These are phyloP conservation scores for Xylaria multiplex DNA, from an alignment of 2,329 filamentous ascomycete species.

Conservation along the genomic window DNA sequence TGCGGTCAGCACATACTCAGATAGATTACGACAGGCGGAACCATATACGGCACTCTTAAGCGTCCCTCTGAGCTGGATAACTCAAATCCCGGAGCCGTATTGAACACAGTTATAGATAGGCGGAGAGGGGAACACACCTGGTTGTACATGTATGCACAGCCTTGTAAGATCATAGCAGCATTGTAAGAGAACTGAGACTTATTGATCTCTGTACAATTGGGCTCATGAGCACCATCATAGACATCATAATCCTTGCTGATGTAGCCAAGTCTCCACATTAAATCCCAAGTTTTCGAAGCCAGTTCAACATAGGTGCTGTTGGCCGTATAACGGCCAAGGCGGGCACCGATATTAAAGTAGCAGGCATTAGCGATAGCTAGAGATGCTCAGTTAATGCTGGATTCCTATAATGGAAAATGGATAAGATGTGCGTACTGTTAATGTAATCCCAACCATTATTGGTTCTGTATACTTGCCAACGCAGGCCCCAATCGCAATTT, in stretches of 20 bases:
- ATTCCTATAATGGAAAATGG: neutral
- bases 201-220: conserved; percentile 70
- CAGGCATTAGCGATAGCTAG: conserved; percentile 68
- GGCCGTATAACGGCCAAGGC: conserved; percentile 75
- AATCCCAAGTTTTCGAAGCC: conserved; percentile 71
- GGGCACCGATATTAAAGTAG: conserved; percentile 73
- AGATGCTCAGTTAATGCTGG: conserved; percentile 25
- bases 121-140: conserved; percentile 53
- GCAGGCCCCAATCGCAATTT: conserved; percentile 73
- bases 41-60: neutral
- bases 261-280: conserved; percentile 64
- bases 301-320: conserved; percentile 72
- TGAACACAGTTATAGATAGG: neutral
- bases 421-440: conserved; percentile 58
- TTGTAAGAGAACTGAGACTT: conserved; percentile 75
- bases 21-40: neutral
- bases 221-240: conserved; percentile 70
- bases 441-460: conserved; percentile 83
- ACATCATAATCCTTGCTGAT: conserved; percentile 71
- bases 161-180: conserved; percentile 69
- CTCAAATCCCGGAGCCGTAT: no score
- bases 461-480: conserved; percentile 81
- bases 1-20: conserved; percentile 34
- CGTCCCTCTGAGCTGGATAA: neutral
- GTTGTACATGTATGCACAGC: conserved; percentile 76